Percentiles rank a stretch among this genome's conserved stretches.
Evolutionary conservation across 1,284 basidiomycete genomes (phyloP).

Genomic region (Ceratobasidium sp.): DNA sequence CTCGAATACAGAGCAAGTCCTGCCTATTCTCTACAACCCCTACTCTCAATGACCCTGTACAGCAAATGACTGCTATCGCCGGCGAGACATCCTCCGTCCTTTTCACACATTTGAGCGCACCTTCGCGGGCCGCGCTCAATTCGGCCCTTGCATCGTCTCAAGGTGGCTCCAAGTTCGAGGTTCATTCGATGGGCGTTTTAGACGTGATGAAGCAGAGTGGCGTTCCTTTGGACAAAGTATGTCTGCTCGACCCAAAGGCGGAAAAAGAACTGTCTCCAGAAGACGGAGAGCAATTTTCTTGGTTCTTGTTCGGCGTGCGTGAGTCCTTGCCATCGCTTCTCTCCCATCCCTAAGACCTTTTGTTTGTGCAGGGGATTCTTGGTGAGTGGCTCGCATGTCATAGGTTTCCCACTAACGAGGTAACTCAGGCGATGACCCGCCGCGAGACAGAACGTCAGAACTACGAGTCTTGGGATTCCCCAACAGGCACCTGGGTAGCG

Average conservation of each 20-base stretch:
- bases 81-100: slow-evolving; percentile 69
- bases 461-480: slow-evolving; percentile 88
- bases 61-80: slow-evolving; percentile 87
- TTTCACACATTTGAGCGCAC: slow-evolving; percentile 82
- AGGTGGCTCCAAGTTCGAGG: slow-evolving; percentile 49
- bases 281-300: slow-evolving; percentile 77
- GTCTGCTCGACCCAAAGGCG: slow-evolving; percentile 88
- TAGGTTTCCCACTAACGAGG: slow-evolving; percentile 7
- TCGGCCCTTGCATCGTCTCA: slow-evolving; percentile 49
- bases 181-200: slow-evolving; percentile 68
- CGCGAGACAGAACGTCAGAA: slow-evolving; percentile 85
- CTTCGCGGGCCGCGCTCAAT: slow-evolving; percentile 68
- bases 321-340: slow-evolving; percentile 1
- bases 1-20: slow-evolving; percentile 69
- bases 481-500: slow-evolving; percentile 75
- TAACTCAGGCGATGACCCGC: slow-evolving; percentile 81
- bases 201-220: slow-evolving; percentile 63
- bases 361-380: slow-evolving; percentile 49
- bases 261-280: slow-evolving; percentile 68
- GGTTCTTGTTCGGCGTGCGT: slow-evolving; percentile 85
- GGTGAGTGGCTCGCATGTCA: slow-evolving; percentile 46
- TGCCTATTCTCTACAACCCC: slow-evolving; percentile 47
- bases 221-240: slow-evolving; percentile 68
- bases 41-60: slow-evolving; percentile 30
- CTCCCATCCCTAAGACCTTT: not conserved